Base-by-base conservation (phyloP, 1,284 basidiomycete species). In the Ganoderma resinaceum region DNA sequence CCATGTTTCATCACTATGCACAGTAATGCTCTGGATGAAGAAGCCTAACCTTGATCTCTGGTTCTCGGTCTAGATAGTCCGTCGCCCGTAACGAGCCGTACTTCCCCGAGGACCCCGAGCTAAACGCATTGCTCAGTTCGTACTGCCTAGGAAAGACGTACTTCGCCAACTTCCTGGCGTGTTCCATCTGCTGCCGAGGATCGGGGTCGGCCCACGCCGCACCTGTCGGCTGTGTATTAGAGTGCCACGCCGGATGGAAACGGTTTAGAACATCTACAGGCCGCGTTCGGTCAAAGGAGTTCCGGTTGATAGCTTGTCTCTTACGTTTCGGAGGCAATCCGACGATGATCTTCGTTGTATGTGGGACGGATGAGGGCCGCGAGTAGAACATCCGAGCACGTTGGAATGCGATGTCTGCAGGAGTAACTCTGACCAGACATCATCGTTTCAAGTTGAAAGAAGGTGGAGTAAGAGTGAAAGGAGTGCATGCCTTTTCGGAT, bases 131-230 rank as follows among this genome's bases (percentile, higher is more conserved):
- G 14, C 84, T 78, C 1, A 97, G 79, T 0, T 86, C 85, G 73
- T 91, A 95, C 72, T 95, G 93, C 37, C 89, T 84, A 8, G 95
- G 90, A 74, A 97, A 97, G 0, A 97, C 82, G 76, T 96, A 94
- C 81, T 95, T 96, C 29, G 90, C 84, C 1, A 95, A 78, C 73
- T 90, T 90, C 29, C 92, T 85, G 1, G 87, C 85, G 65, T 86
- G 77, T 57, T 82, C 82, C 61, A 80, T 82, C 72, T 86, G 84
- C 65, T 80, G 76, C 16, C 78, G 80, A 29, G 82, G 79, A 70
- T 87, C 84, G 1, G 82, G 82, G 58, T 86, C 83, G 16, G 78
- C 72, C 67, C 80, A 80, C 8, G 70, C 67, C 1, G 65, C 72
- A 38, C 76, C 74, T 43, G 77, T 66, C 33, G 70, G 61, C 29